Percentiles rank a stretch among this genome's conserved stretches.
Conservation (phyloP, 1,139 yeast species). For the Hansenula lynferdii region DNA sequence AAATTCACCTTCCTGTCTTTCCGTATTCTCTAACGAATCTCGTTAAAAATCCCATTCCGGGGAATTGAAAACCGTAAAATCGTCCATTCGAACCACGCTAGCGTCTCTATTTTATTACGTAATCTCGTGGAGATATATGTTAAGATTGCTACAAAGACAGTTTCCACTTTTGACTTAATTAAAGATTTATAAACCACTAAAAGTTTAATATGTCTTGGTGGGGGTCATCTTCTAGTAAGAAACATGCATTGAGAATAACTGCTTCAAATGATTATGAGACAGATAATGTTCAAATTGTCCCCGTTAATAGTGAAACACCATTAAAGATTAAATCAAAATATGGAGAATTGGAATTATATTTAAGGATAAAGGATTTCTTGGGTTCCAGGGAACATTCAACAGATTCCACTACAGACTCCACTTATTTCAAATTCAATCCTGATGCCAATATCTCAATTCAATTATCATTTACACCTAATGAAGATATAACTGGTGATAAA, state of each 20-base stretch:
- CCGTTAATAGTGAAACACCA: constrained; percentile 39
- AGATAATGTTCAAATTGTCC: constrained; percentile 31
- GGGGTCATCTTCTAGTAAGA: not conserved
- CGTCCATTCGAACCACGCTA: too few relatives aligned
- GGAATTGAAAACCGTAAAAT: too few relatives aligned
- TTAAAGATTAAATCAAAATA: constrained; percentile 33
- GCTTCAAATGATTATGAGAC: constrained; percentile 12
- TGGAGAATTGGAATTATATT: constrained; percentile 36
- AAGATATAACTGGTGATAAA: constrained; percentile 38
- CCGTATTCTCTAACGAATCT: too few relatives aligned
- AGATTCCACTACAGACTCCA: constrained; percentile 19
- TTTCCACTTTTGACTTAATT: too few relatives aligned
- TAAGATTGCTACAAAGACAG: too few relatives aligned
- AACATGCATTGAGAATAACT: constrained; percentile 9
- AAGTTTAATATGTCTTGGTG: constrained; percentile 9
- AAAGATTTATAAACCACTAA: too few relatives aligned
- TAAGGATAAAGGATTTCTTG: constrained; percentile 41
- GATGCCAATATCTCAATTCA: constrained; percentile 19
- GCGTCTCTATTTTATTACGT: too few relatives aligned
- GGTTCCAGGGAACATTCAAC: constrained; percentile 37
- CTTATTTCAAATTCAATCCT: constrained; percentile 10
- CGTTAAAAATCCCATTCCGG: too few relatives aligned
- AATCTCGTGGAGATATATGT: too few relatives aligned
- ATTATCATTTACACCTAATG: constrained; percentile 15
- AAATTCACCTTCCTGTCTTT: too few relatives aligned